These are phyloP conservation scores for Malassezia sp. DNA, from an alignment of 1,284 basidiomycete species.

Conservation along the genomic window DNA sequence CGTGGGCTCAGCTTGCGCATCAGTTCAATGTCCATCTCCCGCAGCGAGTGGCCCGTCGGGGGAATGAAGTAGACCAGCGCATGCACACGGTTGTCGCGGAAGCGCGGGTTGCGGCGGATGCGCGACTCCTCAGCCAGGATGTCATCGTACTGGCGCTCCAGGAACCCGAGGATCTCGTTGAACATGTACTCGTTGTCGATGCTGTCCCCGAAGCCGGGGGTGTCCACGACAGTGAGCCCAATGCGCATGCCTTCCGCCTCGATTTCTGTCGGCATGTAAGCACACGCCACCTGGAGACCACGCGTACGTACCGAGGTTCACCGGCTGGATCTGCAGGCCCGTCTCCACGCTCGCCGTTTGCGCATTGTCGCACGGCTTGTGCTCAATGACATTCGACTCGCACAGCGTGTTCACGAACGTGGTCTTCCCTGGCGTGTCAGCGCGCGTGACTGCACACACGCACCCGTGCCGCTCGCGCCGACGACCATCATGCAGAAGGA, in stretches of 20 bases:
- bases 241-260: slow-evolving; percentile 98
- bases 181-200: slow-evolving; percentile 79
- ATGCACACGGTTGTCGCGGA: slow-evolving; percentile 82
- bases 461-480: slow-evolving; percentile 42
- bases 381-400: slow-evolving; percentile 49
- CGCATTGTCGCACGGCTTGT: slow-evolving; percentile 75
- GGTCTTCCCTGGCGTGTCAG: slow-evolving; percentile 31
- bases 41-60: slow-evolving; percentile 73
- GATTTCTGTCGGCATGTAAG: slow-evolving; percentile 57
- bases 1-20: slow-evolving; percentile 42
- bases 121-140: slow-evolving; percentile 96
- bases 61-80: slow-evolving; percentile 97
- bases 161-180: slow-evolving; percentile 80
- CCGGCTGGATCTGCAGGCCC: slow-evolving; percentile 88
- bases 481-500: slow-evolving; percentile 47
- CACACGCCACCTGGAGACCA: neutral
- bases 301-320: slow-evolving; percentile 66
- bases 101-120: slow-evolving; percentile 98
- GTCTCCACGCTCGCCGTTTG: slow-evolving; percentile 87
- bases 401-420: slow-evolving; percentile 47
- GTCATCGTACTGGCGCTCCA: slow-evolving; percentile 98
- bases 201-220: slow-evolving; percentile 96
- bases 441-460: neutral
- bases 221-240: slow-evolving; percentile 94
- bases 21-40: slow-evolving; percentile 88